These are phyloP conservation scores for Trichoderma asperellum DNA, from an alignment of 2,329 filamentous ascomycete species.

Conservation along the genomic window DNA sequence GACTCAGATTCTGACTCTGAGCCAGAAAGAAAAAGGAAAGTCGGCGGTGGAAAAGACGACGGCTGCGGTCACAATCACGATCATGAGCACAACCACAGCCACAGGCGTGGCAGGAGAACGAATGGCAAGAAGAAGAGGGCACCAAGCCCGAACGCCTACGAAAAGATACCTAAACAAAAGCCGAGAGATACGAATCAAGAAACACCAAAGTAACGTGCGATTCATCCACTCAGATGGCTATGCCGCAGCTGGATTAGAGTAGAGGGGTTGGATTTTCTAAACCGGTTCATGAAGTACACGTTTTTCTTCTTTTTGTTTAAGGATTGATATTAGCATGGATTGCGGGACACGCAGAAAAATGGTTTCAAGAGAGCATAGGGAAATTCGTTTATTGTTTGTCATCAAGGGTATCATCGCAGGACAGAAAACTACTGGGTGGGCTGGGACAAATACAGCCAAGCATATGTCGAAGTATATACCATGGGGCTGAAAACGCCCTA, in stretches of 20 bases:
- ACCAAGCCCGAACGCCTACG: conserved; percentile 80
- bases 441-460: background rate
- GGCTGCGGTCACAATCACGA: conserved; percentile 44
- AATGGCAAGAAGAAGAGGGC: conserved; percentile 45
- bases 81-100: conserved; percentile 35
- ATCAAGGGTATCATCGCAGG: conserved; percentile 23
- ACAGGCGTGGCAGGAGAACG: conserved; percentile 37
- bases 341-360: background rate
- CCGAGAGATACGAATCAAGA: conserved; percentile 35
- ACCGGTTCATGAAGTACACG: background rate
- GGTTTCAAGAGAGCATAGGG: background rate
- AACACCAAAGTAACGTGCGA: background rate
- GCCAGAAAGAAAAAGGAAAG: conserved; percentile 46
- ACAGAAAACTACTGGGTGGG: background rate
- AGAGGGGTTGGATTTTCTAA: background rate
- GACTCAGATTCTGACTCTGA: conserved; percentile 57
- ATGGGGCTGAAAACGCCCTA: background rate
- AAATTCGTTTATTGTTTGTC: conserved; percentile 5
- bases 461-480: background rate
- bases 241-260: background rate
- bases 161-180: conserved; percentile 65
- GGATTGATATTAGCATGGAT: conserved; percentile 6
- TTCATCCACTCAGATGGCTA: background rate
- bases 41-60: conserved; percentile 37
- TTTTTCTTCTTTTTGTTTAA: background rate